Percentiles rank a stretch among this genome's conserved stretches.
Evolutionary conservation across 306 rosid species (phyloP).

Genomic region (Cercis canadensis): DNA sequence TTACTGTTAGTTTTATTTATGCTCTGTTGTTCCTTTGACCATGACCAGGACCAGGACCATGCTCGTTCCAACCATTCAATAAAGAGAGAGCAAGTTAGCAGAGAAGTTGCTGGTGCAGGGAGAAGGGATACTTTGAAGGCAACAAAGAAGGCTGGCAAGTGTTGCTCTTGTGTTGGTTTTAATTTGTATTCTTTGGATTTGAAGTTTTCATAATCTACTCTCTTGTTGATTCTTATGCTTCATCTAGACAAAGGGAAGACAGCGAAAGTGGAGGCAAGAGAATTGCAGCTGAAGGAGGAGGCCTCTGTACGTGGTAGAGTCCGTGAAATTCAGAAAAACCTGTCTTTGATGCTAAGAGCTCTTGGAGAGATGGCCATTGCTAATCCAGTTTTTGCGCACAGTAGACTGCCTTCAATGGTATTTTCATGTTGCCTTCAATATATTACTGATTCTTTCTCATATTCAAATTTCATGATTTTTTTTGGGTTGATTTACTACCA

Average conservation of each 20-base stretch:
- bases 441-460: constrained; percentile 10
- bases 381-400: constrained; percentile 91
- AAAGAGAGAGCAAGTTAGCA: constrained; percentile 68
- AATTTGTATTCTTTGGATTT: constrained; percentile 7
- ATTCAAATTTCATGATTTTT: not conserved
- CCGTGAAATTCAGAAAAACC: constrained; percentile 60
- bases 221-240: constrained; percentile 16
- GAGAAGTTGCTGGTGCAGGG: constrained; percentile 66
- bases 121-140: constrained; percentile 74
- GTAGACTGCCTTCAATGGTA: constrained; percentile 90
- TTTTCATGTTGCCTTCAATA: constrained; percentile 19
- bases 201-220: not conserved
- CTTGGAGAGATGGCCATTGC: constrained; percentile 92
- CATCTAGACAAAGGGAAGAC: constrained; percentile 82
- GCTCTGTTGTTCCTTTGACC: constrained; percentile 15
- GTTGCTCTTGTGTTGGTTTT: constrained; percentile 32
- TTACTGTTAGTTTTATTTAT: constrained; percentile 3
- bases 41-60: constrained; percentile 50
- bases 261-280: constrained; percentile 95
- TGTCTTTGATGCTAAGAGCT: constrained; percentile 75
- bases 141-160: constrained; percentile 85
- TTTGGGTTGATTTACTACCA: constrained; percentile 10
- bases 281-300: constrained; percentile 81
- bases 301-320: constrained; percentile 79
- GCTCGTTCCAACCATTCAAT: constrained; percentile 63